Evolutionary conservation across 1,284 basidiomycete species (phyloP).

Genomic region (Cutaneotrichosporon sp.): DNA sequence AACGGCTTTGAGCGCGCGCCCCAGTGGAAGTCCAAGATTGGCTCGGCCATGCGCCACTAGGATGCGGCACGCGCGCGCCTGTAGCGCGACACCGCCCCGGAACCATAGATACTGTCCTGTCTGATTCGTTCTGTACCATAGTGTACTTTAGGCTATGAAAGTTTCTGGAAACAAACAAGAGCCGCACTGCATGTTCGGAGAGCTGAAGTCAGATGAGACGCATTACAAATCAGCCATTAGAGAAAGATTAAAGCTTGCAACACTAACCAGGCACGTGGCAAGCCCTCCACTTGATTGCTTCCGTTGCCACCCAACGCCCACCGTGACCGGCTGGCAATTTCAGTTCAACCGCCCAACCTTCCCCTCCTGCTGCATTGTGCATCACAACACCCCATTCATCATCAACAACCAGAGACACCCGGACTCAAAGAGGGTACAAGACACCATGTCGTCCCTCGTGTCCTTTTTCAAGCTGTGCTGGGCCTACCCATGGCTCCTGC

Average conservation of each 20-base stretch:
- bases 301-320: background rate
- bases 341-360: too few species aligned
- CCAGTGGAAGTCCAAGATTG: constrained; percentile 84
- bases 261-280: background rate
- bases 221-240: too few species aligned
- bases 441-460: constrained; percentile 7
- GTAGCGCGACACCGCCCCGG: background rate
- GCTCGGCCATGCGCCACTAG: constrained; percentile 29
- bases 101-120: background rate
- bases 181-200: too few species aligned
- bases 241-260: background rate
- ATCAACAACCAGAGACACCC: background rate
- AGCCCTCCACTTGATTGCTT: background rate
- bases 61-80: background rate
- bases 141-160: constrained; percentile 1
- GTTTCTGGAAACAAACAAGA: too few species aligned
- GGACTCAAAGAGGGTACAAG: background rate
- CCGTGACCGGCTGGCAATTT: background rate
- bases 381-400: background rate
- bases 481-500: background rate
- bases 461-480: constrained; percentile 10
- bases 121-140: background rate
- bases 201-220: too few species aligned
- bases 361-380: too few species aligned
- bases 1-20: constrained; percentile 93